Evolutionary conservation across 2,329 filamentous ascomycete species (phyloP).

Genomic region (Hirsutella thompsonii): DNA sequence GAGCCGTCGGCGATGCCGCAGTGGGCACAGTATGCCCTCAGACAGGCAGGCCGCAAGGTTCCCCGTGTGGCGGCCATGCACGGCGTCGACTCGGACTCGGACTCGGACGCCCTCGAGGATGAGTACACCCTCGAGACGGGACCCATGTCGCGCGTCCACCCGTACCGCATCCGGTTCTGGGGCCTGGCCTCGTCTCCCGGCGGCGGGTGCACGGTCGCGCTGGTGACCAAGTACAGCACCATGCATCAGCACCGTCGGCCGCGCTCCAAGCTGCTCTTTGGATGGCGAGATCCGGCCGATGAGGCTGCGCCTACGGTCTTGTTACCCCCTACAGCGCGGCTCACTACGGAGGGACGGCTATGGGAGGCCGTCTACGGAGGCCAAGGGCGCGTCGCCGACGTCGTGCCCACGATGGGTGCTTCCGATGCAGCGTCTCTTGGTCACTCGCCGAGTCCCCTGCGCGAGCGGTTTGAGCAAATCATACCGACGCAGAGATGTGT

Average conservation of each 20-base stretch:
- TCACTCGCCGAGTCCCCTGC: conserved; percentile 16
- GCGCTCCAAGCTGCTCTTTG: conserved; percentile 23
- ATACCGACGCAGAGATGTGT: conserved; percentile 27
- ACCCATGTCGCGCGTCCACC: conserved; percentile 28
- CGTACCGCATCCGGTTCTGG: conserved; percentile 39
- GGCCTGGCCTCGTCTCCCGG: conserved; percentile 38
- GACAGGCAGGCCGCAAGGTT: conserved; percentile 29
- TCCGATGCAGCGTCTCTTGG: conserved; percentile 2
- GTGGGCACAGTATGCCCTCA: conserved; percentile 35
- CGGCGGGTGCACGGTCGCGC: conserved; percentile 34
- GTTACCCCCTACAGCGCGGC: no score
- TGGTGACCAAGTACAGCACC: conserved; percentile 35
- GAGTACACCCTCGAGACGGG: conserved; percentile 11
- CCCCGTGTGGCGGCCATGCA: conserved; percentile 31
- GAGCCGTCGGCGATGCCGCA: conserved; percentile 16
- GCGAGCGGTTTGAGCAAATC: conserved; percentile 24
- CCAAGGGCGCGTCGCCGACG: conserved; percentile 31
- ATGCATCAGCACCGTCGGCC: conserved; percentile 31
- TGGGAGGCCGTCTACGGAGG: conserved; percentile 49
- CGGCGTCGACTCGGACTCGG: conserved; percentile 14
- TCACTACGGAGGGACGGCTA: conserved; percentile 40
- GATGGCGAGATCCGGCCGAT: conserved; percentile 10
- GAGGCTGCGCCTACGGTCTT: no score
- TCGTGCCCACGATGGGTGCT: conserved; percentile 14
- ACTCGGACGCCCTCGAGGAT: conserved; percentile 11